phyloP scores from a whole-genome alignment of 306 rosid genomes.

The Castanea crenata region DNA sequence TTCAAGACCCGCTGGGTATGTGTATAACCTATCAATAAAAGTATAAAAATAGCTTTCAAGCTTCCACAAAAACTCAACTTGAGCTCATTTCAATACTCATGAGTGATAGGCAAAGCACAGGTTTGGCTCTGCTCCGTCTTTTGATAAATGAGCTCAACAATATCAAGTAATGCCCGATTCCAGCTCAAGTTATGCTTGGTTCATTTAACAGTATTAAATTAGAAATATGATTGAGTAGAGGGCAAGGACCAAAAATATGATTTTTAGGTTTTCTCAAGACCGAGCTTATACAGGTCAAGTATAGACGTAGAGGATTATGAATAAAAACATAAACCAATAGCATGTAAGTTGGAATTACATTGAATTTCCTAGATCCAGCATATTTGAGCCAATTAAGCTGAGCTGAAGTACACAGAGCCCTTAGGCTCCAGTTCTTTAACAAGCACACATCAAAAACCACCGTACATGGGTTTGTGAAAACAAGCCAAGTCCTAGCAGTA shows the following conservation, averaged over 20 bases:
- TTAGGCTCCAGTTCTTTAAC: neutral
- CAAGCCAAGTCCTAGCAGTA: neutral
- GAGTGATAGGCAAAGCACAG: neutral
- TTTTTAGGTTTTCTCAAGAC: neutral
- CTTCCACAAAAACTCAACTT: neutral
- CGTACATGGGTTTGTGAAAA: neutral
- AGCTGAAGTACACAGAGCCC: neutral
- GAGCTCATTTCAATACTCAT: neutral
- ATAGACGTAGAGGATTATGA: neutral
- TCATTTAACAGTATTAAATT: neutral
- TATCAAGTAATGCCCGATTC: neutral
- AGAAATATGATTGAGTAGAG: neutral
- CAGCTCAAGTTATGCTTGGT: slow-evolving; percentile 1
- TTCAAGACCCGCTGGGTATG: too few relatives aligned
- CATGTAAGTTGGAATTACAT: neutral
- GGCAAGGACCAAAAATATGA: neutral
- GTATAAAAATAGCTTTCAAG: neutral
- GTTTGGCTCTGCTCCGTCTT: neutral
- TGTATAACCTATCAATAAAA: too few relatives aligned
- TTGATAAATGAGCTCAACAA: neutral
- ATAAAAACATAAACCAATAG: neutral
- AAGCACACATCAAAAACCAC: neutral
- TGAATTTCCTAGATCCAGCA: neutral
- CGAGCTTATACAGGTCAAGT: neutral
- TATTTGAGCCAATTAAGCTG: neutral